phyloP scores from a whole-genome alignment of 2,329 filamentous ascomycete genomes.

The Akanthomyces dipterigenus region DNA sequence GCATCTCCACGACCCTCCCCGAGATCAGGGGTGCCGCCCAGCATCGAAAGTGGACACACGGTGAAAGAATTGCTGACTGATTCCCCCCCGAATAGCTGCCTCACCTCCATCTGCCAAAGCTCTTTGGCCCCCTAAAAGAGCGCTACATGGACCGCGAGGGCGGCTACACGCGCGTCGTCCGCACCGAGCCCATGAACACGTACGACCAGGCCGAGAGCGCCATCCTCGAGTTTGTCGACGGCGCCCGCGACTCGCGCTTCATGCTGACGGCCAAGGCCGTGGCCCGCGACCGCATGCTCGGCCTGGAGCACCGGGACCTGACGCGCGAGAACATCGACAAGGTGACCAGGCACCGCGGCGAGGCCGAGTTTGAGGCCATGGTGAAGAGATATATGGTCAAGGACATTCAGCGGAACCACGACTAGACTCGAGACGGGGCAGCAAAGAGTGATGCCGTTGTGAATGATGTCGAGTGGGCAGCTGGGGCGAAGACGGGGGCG shows the following conservation, averaged over 20 bases:
- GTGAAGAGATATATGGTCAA: constrained; percentile 7
- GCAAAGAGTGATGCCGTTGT: not conserved
- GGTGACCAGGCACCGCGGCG: constrained; percentile 71
- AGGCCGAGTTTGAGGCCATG: constrained; percentile 55
- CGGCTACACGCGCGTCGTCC: constrained; percentile 90
- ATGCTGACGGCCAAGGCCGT: constrained; percentile 85
- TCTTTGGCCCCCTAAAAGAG: constrained; percentile 74
- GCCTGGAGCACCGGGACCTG: constrained; percentile 57
- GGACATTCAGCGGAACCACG: not conserved
- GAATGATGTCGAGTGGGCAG: not conserved
- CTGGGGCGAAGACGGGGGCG: too few relatives aligned
- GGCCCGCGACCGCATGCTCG: constrained; percentile 52
- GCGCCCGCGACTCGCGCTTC: constrained; percentile 88
- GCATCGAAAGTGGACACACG: not conserved
- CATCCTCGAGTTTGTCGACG: constrained; percentile 91
- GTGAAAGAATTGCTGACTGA: not conserved
- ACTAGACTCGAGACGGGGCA: not conserved
- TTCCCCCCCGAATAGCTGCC: constrained; percentile 43
- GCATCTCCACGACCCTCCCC: not conserved
- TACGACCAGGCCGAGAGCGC: constrained; percentile 82
- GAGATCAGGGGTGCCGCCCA: not conserved
- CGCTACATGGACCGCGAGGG: constrained; percentile 76
- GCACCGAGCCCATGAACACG: constrained; percentile 79
- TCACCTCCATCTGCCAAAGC: constrained; percentile 67
- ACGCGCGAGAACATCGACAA: constrained; percentile 76